Percentiles rank a stretch among this genome's conserved stretches.
phyloP scores from a whole-genome alignment of 108 stramenopile species.

The Schizochytrium sp. region DNA sequence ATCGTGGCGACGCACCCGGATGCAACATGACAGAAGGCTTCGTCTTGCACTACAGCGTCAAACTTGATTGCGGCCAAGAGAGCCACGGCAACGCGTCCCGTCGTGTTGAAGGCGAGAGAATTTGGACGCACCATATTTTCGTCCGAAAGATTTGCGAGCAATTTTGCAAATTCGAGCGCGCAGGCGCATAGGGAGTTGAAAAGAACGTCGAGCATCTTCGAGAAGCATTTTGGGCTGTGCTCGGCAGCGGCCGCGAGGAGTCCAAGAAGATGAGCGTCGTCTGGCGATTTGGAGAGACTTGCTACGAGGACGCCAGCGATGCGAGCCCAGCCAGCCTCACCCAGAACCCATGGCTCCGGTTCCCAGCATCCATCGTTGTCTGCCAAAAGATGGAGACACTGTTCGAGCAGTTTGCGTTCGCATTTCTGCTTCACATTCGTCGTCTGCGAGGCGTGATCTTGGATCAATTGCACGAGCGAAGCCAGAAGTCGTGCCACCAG shows the following conservation, averaged over 20 bases:
- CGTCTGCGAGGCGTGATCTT: background rate
- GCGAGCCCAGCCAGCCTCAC: background rate
- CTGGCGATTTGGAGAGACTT: background rate
- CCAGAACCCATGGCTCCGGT: background rate
- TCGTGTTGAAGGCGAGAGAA: background rate
- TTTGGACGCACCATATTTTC: background rate
- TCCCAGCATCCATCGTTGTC: background rate
- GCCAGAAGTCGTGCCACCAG: background rate
- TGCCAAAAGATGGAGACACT: background rate
- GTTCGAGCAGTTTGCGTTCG: background rate
- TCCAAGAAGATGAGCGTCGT: background rate
- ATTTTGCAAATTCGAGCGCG: background rate
- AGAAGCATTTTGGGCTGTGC: background rate
- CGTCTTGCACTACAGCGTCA: background rate
- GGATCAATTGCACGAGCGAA: background rate
- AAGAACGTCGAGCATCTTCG: background rate
- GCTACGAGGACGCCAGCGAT: background rate
- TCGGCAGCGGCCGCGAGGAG: background rate
- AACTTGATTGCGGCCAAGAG: background rate
- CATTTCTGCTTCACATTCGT: background rate
- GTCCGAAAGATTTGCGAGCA: background rate
- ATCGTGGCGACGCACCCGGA: background rate
- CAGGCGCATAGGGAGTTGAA: background rate
- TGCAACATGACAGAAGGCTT: background rate
- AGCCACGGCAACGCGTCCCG: background rate